Evolutionary conservation across 2,329 filamentous ascomycete genomes (phyloP).

Genomic region (Ambrosiella cleistominuta): DNA sequence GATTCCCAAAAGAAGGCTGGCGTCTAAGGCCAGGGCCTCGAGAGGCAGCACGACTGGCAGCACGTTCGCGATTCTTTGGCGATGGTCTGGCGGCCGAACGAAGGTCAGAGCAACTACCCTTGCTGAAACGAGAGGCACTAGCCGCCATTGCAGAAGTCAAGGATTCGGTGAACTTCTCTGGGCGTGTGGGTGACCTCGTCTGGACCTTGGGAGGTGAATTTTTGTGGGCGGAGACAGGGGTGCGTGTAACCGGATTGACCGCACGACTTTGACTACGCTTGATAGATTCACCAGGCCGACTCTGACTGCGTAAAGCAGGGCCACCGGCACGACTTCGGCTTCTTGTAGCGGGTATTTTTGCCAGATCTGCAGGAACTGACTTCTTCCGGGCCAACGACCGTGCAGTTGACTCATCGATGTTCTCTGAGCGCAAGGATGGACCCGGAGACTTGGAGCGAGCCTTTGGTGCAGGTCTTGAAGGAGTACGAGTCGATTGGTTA

Average conservation of each 20-base stretch:
- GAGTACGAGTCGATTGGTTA: background rate
- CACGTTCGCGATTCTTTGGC: conserved; percentile 22
- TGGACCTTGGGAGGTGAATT: conserved; percentile 22
- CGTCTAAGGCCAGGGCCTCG: conserved; percentile 22
- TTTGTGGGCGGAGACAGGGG: conserved; percentile 25
- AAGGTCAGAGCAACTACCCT: conserved; percentile 16
- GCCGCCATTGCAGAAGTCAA: conserved; percentile 46
- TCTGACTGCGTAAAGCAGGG: conserved; percentile 13
- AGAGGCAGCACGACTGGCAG: conserved; percentile 29
- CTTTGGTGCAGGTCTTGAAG: background rate
- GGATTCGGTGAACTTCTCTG: conserved; percentile 47
- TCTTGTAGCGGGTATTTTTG: background rate
- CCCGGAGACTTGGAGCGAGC: background rate
- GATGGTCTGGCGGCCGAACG: conserved; percentile 20
- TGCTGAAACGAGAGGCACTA: conserved; percentile 4
- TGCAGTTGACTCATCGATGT: background rate
- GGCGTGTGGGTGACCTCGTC: conserved; percentile 50
- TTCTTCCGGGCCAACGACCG: background rate
- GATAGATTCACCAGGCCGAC: conserved; percentile 12
- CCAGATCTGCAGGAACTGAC: background rate
- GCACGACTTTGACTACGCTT: conserved; percentile 15
- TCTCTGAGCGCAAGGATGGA: background rate
- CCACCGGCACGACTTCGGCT: background rate
- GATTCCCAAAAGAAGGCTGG: conserved; percentile 26
- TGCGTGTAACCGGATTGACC: conserved; percentile 23